Evolutionary conservation across 2,329 filamentous ascomycete genomes (phyloP).

Genomic region (Colletotrichum godetiae): DNA sequence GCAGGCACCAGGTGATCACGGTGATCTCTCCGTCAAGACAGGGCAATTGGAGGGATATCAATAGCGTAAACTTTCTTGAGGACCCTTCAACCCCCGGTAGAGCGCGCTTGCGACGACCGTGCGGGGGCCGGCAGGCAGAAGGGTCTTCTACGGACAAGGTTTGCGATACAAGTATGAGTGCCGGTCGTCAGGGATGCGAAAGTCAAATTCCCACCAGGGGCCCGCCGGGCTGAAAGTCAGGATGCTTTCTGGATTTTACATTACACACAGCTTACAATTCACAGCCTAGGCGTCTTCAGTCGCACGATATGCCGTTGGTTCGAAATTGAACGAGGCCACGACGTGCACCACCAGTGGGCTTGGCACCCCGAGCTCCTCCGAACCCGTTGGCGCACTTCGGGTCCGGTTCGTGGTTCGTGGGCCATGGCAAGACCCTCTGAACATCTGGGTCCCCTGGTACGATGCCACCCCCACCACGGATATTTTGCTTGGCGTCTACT

Average conservation of each 20-base stretch:
- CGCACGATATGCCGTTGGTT: slow-evolving; percentile 3
- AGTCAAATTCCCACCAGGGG: slow-evolving; percentile 24
- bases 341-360: neutral
- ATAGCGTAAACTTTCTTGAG: slow-evolving; percentile 31
- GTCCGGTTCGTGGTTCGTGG: slow-evolving; percentile 22
- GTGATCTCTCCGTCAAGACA: slow-evolving; percentile 27
- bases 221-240: slow-evolving; percentile 10
- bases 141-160: slow-evolving; percentile 25
- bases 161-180: slow-evolving; percentile 12
- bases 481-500: slow-evolving; percentile 28
- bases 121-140: slow-evolving; percentile 21
- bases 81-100: slow-evolving; percentile 17
- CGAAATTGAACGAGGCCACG: slow-evolving; percentile 10
- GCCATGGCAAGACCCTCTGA: neutral
- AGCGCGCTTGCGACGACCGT: slow-evolving; percentile 10
- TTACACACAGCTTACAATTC: slow-evolving; percentile 9
- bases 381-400: slow-evolving; percentile 23
- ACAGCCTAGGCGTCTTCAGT: neutral
- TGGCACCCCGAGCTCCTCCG: slow-evolving; percentile 24
- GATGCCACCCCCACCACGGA: slow-evolving; percentile 29
- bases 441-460: slow-evolving; percentile 21
- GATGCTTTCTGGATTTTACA: slow-evolving; percentile 15
- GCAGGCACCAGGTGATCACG: slow-evolving; percentile 28
- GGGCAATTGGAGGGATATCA: slow-evolving; percentile 24
- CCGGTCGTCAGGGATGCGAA: slow-evolving; percentile 23